These are phyloP conservation scores for Pseudotsuga menziesii DNA, from an alignment of 75 land plant species.

Conservation along the genomic window DNA sequence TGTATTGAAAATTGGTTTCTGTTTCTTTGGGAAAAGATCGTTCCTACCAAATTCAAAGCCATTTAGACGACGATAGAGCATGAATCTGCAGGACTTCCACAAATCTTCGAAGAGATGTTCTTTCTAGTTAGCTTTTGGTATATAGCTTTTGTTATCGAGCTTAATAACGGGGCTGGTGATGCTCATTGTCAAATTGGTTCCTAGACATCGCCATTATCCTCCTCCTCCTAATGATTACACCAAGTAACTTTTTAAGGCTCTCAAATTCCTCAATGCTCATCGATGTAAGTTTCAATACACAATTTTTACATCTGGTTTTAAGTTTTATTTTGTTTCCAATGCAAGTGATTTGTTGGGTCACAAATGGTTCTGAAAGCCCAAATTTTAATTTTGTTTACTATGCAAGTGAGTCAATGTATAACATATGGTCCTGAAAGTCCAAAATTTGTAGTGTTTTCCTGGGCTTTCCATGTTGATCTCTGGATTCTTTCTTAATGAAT, in stretches of 20 bases:
- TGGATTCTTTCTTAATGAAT: too few relatives aligned
- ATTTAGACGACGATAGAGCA: too few relatives aligned
- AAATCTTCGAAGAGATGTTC: too few relatives aligned
- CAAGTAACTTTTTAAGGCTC: conserved; percentile 75
- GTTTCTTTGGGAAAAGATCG: too few relatives aligned
- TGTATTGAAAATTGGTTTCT: too few relatives aligned
- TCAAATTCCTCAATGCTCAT: conserved; percentile 97
- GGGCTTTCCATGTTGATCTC: neutral
- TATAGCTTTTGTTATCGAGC: conserved; percentile 39
- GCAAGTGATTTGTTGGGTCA: too few relatives aligned
- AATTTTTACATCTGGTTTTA: neutral
- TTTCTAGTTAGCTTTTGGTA: too few relatives aligned
- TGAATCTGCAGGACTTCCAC: too few relatives aligned
- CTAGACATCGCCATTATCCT: conserved; percentile 50
- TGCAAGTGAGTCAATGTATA: neutral
- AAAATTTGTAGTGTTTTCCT: neutral
- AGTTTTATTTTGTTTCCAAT: too few relatives aligned
- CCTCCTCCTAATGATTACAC: conserved; percentile 92
- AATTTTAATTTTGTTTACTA: neutral
- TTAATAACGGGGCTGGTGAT: conserved; percentile 65
- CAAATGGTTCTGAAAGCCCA: too few relatives aligned
- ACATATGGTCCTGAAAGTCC: neutral
- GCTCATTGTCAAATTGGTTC: conserved; percentile 80
- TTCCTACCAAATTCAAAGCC: too few relatives aligned
- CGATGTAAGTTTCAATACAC: conserved; percentile 45